Conservation (phyloP, 2,329 filamentous ascomycete genomes). For the Laburnicola sp. region DNA sequence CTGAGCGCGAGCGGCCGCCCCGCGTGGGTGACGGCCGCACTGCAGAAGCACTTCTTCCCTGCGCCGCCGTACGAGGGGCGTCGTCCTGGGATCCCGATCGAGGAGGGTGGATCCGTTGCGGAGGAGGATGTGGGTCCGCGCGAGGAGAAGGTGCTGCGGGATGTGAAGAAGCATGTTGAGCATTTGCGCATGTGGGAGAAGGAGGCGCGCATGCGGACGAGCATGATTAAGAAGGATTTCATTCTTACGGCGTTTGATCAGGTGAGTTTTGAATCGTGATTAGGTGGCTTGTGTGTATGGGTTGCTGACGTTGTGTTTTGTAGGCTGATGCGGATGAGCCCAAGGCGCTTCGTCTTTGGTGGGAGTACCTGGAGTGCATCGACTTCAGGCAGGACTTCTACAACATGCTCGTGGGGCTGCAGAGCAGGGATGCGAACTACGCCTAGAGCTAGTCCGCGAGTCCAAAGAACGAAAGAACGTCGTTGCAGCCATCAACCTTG, state of each 20-base stretch:
- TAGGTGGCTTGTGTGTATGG: not conserved
- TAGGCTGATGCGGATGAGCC: conserved; percentile 46
- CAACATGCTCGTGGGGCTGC: conserved; percentile 38
- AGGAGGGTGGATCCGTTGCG: conserved; percentile 18
- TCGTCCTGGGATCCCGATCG: conserved; percentile 18
- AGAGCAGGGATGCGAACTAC: conserved; percentile 1
- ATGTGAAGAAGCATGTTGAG: conserved; percentile 40
- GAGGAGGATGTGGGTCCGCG: conserved; percentile 25
- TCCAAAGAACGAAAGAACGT: no score
- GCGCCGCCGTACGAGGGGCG: conserved; percentile 47
- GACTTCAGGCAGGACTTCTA: conserved; percentile 50
- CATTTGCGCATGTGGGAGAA: conserved; percentile 48
- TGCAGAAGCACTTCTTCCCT: conserved; percentile 50
- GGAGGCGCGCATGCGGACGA: conserved; percentile 41
- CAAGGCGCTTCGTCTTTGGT: conserved; percentile 51
- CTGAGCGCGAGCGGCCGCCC: conserved; percentile 43
- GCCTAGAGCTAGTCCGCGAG: not conserved
- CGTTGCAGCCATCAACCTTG: no score
- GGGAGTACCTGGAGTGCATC: conserved; percentile 53
- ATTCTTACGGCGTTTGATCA: conserved; percentile 47
- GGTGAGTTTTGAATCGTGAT: conserved; percentile 23
- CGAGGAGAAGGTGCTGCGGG: conserved; percentile 30
- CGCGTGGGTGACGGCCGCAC: conserved; percentile 47
- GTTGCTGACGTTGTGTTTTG: not conserved
- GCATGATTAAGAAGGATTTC: conserved; percentile 40